Conservation (phyloP, 805 yeast species). For the Suhomyces vadensis region DNA sequence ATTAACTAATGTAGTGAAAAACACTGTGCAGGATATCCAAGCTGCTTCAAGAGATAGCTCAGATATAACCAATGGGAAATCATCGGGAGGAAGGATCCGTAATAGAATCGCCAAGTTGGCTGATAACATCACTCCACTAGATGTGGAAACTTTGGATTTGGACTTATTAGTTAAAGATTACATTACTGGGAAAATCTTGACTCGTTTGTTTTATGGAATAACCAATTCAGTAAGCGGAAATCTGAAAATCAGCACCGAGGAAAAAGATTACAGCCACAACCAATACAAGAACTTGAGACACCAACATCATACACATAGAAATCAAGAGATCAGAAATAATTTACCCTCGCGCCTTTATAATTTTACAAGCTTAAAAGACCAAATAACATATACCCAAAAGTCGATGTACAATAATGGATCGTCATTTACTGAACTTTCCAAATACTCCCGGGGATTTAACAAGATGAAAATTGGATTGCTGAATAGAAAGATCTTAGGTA, state of each 20-base stretch:
- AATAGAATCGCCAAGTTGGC: slow-evolving; percentile 37
- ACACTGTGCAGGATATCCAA: slow-evolving; percentile 65
- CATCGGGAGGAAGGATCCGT: slow-evolving; percentile 31
- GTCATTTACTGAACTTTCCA: slow-evolving; percentile 19
- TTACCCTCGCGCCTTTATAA: slow-evolving; percentile 17
- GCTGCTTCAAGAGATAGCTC: slow-evolving; percentile 11
- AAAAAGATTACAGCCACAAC: slow-evolving; percentile 5
- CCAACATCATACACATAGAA: slow-evolving; percentile 8
- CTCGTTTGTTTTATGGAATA: slow-evolving; percentile 33
- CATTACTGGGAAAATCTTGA: slow-evolving; percentile 35
- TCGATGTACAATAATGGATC: slow-evolving; percentile 12
- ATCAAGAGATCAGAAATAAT: slow-evolving; percentile 5
- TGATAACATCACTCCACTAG: slow-evolving; percentile 35
- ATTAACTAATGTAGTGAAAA: slow-evolving; percentile 66
- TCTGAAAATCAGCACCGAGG: not conserved
- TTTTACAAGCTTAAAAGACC: slow-evolving; percentile 39
- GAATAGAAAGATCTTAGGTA: slow-evolving; percentile 15
- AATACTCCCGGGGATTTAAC: slow-evolving; percentile 36
- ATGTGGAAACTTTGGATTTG: slow-evolving; percentile 43
- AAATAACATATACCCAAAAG: slow-evolving; percentile 21
- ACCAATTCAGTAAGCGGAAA: not conserved
- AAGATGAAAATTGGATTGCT: slow-evolving; percentile 37
- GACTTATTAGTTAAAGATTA: slow-evolving; percentile 33
- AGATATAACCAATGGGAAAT: slow-evolving; percentile 12
- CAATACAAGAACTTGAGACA: slow-evolving; percentile 2